Conservation (phyloP, 2,329 filamentous ascomycete species). For the Apiospora phragmitis region DNA sequence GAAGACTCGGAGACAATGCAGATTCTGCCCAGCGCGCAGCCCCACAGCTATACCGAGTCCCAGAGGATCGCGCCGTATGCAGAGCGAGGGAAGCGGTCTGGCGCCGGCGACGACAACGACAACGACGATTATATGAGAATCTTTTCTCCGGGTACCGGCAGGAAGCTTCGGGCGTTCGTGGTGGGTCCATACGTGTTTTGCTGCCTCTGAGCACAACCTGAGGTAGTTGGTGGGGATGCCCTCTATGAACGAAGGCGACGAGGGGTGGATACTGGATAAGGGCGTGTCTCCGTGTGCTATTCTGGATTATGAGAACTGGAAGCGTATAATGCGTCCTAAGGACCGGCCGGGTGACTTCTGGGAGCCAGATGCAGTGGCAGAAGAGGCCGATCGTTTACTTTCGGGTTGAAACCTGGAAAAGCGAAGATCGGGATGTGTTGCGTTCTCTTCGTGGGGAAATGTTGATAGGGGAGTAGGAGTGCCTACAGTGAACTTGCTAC, state of each 20-base stretch:
- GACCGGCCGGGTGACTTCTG: conserved; percentile 14
- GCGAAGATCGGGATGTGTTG: neutral
- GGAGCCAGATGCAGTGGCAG: conserved; percentile 10
- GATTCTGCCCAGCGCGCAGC: conserved; percentile 11
- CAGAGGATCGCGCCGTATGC: neutral
- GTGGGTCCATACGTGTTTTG: no score
- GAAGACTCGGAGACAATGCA: conserved; percentile 7
- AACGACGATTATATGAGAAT: no score
- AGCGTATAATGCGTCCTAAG: conserved; percentile 13
- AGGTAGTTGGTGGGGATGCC: conserved; percentile 12
- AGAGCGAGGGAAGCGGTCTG: no score
- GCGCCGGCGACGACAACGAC: no score
- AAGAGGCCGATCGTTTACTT: conserved; percentile 11
- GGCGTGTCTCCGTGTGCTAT: conserved; percentile 11
- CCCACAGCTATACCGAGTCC: conserved; percentile 4
- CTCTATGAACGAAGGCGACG: conserved; percentile 11
- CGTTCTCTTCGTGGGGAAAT: no score
- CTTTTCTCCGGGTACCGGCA: no score
- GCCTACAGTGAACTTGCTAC: no score
- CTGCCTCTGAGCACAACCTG: neutral
- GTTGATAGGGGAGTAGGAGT: no score
- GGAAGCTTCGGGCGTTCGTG: no score
- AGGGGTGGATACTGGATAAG: conserved; percentile 4
- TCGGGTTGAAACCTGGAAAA: neutral
- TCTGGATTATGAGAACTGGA: conserved; percentile 7